phyloP scores from a whole-genome alignment of 495 filamentous ascomycete genomes.

The Tuber microsphaerosporum region DNA sequence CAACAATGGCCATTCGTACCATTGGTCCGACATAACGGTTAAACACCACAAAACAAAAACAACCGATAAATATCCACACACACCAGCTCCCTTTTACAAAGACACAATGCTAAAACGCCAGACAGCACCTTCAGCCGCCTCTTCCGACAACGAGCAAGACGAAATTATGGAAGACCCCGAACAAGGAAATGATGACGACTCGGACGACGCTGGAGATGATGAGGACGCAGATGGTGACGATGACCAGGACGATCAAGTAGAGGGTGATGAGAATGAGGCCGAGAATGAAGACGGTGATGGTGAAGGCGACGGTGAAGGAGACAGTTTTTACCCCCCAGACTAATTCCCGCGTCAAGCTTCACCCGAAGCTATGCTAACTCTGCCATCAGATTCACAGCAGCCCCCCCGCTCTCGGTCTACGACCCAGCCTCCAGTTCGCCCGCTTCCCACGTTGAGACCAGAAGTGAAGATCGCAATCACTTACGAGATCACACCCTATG shows the following conservation, averaged over 20 bases:
- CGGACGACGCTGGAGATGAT: slow-evolving; percentile 47
- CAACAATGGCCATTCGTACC: background rate
- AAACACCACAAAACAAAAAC: background rate
- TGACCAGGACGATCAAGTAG: slow-evolving; percentile 41
- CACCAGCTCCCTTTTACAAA: background rate
- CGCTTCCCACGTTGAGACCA: slow-evolving; percentile 62
- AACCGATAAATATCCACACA: background rate
- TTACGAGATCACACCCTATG: slow-evolving; percentile 96
- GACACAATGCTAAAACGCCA: background rate
- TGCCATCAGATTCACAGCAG: slow-evolving; percentile 40
- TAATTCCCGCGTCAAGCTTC: slow-evolving; percentile 48
- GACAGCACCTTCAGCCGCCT: slow-evolving; percentile 43
- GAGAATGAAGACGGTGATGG: slow-evolving; percentile 61
- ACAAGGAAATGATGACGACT: slow-evolving; percentile 49
- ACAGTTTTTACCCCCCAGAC: slow-evolving; percentile 54
- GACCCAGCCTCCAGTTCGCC: slow-evolving; percentile 44
- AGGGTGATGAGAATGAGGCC: slow-evolving; percentile 46
- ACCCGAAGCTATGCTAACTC: slow-evolving; percentile 43
- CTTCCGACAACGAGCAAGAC: slow-evolving; percentile 65
- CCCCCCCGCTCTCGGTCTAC: slow-evolving; percentile 48
- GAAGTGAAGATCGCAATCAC: slow-evolving; percentile 73
- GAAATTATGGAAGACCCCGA: slow-evolving; percentile 61
- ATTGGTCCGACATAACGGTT: background rate
- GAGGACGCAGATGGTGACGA: slow-evolving; percentile 33
- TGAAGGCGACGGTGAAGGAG: slow-evolving; percentile 46